Percentiles rank a stretch among this genome's conserved stretches.
These are phyloP conservation scores for Tilletia walkeri DNA, from an alignment of 1,284 basidiomycete species.

Conservation along the genomic window DNA sequence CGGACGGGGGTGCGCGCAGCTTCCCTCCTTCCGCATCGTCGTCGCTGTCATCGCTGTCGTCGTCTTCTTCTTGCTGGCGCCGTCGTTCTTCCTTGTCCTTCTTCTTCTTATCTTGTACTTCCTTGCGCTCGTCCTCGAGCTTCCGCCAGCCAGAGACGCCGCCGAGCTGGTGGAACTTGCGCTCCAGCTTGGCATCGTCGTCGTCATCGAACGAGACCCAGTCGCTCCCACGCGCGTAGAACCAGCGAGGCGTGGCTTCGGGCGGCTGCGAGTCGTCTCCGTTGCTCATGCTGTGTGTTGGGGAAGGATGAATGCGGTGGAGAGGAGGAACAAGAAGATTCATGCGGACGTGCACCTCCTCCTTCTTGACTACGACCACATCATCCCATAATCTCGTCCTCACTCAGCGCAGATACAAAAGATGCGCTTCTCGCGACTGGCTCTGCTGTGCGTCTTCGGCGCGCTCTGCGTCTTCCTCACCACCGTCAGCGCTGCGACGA, in stretches of 20 bases:
- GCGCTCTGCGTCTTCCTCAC: constrained; percentile 22
- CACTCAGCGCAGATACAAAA: background rate
- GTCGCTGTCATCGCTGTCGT: background rate
- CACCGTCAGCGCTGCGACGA: constrained; percentile 23
- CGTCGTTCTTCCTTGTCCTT: background rate
- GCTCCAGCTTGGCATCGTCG: constrained; percentile 43
- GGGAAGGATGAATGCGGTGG: too few relatives aligned
- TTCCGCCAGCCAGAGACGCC: constrained; percentile 25
- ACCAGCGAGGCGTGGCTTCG: constrained; percentile 32
- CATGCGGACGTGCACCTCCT: too few relatives aligned
- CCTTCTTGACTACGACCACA: background rate
- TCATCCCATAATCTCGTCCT: background rate
- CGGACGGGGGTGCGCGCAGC: constrained; percentile 32
- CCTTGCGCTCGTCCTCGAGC: constrained; percentile 17
- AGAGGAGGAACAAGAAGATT: too few relatives aligned
- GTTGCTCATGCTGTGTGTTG: too few relatives aligned
- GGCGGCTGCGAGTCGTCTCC: too few relatives aligned
- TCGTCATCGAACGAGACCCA: constrained; percentile 46
- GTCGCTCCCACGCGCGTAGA: constrained; percentile 42
- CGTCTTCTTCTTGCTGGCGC: constrained; percentile 1
- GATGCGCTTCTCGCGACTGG: constrained; percentile 17
- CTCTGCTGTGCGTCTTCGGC: constrained; percentile 21
- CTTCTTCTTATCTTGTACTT: background rate
- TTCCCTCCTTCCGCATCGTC: background rate
- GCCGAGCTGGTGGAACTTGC: constrained; percentile 33